Base-by-base conservation (phyloP, 192 early-diverging fungal genomes). In the Rhizophagus sp. region DNA sequence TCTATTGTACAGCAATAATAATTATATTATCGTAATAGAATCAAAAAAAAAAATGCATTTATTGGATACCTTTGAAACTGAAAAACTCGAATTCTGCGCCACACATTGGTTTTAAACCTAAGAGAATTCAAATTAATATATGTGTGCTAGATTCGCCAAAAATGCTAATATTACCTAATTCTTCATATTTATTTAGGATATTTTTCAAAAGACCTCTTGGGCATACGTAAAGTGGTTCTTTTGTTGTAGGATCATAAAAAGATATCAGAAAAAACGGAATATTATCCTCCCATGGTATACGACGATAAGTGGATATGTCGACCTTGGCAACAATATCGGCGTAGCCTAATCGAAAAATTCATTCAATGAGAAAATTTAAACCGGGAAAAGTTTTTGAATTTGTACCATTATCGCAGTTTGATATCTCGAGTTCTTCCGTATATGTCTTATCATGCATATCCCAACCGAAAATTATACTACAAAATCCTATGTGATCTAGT, bases 11-110 rank as follows among this genome's bases (percentile, higher is more conserved):
- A 6, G 39, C 8, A 41, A 41, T 5, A 41, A 41, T 41, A 41
- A 41, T 41, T 41, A 41, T 41, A 41, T 8, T 5, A 41, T 41
- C 36, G 5, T 41, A 8, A 41, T 41, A 41, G 39, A 41, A 41
- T 41, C 36, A 61, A 7, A 22, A 57, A 22, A 57, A 57, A 24
- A 30, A 52, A n/a, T n/a, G n/a, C n/a, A n/a, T n/a, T n/a, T n/a
- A n/a, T n/a, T n/a, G n/a, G n/a, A n/a, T n/a, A n/a, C 93, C 93
- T 85, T 90, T 89, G 82, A 94, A 95, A 80, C 92, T 93, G 84
- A 89, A 96, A 79, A 93, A 96, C 82, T 94, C 91, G 81, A 89
- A 92, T 81, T 94, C 93, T 34, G 89, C 82, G 6, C 93, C 93
- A 70, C 86, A 86, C 71, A 89, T 82, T 3, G 91, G 85, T 63